A percentile compares a stretch with the other conserved stretches of the same genome.
Evolutionary conservation across 768 basidiomycete genomes (phyloP).

Genomic region (Rhodotorula graminis): DNA sequence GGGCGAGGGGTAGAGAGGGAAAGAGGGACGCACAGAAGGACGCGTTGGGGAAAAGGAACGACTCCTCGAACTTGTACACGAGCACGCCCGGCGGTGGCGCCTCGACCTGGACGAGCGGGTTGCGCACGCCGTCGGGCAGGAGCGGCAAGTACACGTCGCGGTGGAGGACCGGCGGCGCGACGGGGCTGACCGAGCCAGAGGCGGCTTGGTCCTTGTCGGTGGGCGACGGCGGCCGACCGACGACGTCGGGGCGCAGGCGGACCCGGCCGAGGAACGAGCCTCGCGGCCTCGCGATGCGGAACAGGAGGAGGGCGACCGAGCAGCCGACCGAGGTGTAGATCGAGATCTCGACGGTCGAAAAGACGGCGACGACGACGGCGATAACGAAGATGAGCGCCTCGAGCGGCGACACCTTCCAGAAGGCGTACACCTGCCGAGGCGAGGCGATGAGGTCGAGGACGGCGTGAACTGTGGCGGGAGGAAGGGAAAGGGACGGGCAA

Average conservation of each 20-base stretch:
- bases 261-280: slow-evolving; percentile 88
- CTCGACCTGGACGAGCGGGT: slow-evolving; percentile 65
- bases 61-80: slow-evolving; percentile 61
- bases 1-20: too few relatives aligned
- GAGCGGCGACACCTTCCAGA: slow-evolving; percentile 89
- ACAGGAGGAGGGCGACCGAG: slow-evolving; percentile 70
- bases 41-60: slow-evolving; percentile 54
- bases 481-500: too few relatives aligned
- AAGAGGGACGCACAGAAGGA: slow-evolving; percentile 24
- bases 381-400: slow-evolving; percentile 52
- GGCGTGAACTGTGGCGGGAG: slow-evolving; percentile 55
- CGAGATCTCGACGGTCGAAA: slow-evolving; percentile 53
- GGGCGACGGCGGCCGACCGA: background rate
- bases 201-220: background rate
- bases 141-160: slow-evolving; percentile 85
- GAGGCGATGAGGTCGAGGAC: slow-evolving; percentile 66
- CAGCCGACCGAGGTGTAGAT: slow-evolving; percentile 59
- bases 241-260: slow-evolving; percentile 51
- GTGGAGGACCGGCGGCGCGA: too few relatives aligned
- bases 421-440: slow-evolving; percentile 73
- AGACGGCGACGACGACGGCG: slow-evolving; percentile 62
- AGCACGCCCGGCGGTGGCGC: slow-evolving; percentile 80
- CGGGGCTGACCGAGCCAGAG: background rate
- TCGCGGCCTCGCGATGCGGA: slow-evolving; percentile 81
- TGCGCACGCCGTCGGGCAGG: slow-evolving; percentile 54